phyloP scores from a whole-genome alignment of 108 stramenopile genomes.

The Pseudonitzschia pungens region DNA sequence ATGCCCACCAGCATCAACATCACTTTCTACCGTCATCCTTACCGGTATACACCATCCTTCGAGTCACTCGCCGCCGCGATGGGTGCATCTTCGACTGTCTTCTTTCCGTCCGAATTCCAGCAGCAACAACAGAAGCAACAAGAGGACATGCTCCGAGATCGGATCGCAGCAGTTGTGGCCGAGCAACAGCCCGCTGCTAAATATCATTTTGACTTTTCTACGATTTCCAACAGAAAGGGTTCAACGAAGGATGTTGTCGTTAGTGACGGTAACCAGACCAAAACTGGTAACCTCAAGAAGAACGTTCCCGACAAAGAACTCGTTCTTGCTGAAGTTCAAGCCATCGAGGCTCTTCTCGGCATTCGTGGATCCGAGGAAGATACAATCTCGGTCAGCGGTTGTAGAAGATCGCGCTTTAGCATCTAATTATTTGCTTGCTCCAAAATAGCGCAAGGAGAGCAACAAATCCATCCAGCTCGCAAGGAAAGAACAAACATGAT shows the following conservation, averaged over 20 bases:
- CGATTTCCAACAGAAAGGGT: not conserved
- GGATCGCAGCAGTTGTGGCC: not conserved
- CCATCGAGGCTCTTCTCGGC: not conserved
- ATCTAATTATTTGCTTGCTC: not conserved
- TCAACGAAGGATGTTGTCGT: not conserved
- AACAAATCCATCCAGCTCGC: too few species aligned
- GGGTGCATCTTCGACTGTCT: not conserved
- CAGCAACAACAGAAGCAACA: not conserved
- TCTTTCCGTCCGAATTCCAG: not conserved
- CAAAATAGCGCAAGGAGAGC: too few species aligned
- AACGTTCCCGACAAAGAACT: not conserved
- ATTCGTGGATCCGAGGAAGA: not conserved
- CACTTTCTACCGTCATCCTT: not conserved
- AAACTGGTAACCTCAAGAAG: not conserved
- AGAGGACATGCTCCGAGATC: not conserved
- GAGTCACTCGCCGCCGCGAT: not conserved
- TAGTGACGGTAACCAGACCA: not conserved
- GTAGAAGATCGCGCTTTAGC: not conserved
- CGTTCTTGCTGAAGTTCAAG: not conserved
- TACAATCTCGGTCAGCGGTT: not conserved
- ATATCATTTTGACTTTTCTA: not conserved
- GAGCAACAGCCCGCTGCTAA: not conserved
- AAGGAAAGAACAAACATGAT: too few species aligned
- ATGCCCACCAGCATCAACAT: not conserved
- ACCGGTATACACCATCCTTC: conserved; percentile 6